Evolutionary conservation across 306 rosid species (phyloP), one percentile per base, ranked within the genome.

Genomic region (Begonia loranthoides): DNA sequence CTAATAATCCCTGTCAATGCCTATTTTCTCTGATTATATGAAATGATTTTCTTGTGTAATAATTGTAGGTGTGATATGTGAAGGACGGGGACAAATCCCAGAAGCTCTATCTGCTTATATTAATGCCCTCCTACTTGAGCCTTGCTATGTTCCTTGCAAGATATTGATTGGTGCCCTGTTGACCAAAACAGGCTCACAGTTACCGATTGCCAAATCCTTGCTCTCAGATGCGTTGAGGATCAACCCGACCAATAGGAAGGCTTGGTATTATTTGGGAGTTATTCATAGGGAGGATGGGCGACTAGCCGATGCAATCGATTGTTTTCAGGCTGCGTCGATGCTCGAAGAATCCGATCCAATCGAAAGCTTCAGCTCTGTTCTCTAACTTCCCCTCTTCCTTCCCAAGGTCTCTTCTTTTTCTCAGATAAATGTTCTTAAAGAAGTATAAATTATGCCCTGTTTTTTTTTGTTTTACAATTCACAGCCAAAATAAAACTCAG

Each of bases 281-380:
- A 66, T 84, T 65, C 87, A 88, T 75, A 77, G 69, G 62, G 62
- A 69, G 21, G 95, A 88, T 43, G 97, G 89, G 40, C 77, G 93
- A 62, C 54, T 71, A 33, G 60, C 67, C 3, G 93, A 88, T 59
- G 96, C 95, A 13, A 77, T 73, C 15, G 95, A 88, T 65, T 88
- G 93, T 82, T 81, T 88, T 72, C 93, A 88, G 71, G 96, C 96
- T 59, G 95, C 96, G 38, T 78, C 81, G 57, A 84, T 88, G 84
- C 93, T 88, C 19, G 93, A 81, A 79, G 95, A 88, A 73, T 76
- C 85, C 2, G 88, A 81, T 69, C 95, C 96, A n/a, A 62, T 84
- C 1, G 95, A 88, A 79, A 75, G 79, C 75, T 90, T 84, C 78
- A 66, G 70, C 80, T 58, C 72, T 49, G n/a, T 79, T 55, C 63